Percentiles rank a stretch among this genome's conserved stretches.
These are phyloP conservation scores for Punctularia strigosozonata DNA, from an alignment of 768 basidiomycete genomes.

Conservation along the genomic window DNA sequence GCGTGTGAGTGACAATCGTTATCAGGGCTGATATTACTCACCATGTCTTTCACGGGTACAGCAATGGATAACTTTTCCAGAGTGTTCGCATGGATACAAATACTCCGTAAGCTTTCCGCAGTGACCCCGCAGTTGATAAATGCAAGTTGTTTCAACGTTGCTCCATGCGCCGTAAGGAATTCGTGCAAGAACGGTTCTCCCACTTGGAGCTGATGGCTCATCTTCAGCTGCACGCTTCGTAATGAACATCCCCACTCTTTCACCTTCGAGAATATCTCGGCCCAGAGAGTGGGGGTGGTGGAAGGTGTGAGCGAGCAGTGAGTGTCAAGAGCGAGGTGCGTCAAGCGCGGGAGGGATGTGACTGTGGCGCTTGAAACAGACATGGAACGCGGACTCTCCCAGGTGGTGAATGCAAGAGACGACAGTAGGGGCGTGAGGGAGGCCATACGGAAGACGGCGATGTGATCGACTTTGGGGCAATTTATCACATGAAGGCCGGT, in stretches of 20 bases:
- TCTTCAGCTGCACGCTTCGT: conserved; percentile 24
- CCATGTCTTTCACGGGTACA: conserved; percentile 40
- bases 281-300: conserved; percentile 16
- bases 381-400: conserved; percentile 26
- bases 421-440: conserved; percentile 38
- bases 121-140: conserved; percentile 36
- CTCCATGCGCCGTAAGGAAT: conserved; percentile 28
- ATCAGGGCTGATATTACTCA: conserved; percentile 14
- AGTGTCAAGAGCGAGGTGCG: conserved; percentile 41
- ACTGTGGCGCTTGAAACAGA: conserved; percentile 11
- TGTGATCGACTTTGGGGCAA: conserved; percentile 48
- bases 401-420: conserved; percentile 48
- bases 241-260: conserved; percentile 24
- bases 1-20: background rate
- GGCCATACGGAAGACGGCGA: conserved; percentile 31
- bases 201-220: conserved; percentile 30
- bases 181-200: conserved; percentile 28
- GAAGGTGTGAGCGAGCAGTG: conserved; percentile 20
- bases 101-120: conserved; percentile 23
- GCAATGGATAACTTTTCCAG: conserved; percentile 40
- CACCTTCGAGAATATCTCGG: conserved; percentile 17
- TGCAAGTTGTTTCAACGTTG: conserved; percentile 30
- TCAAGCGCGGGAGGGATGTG: conserved; percentile 28
- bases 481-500: conserved; percentile 47
- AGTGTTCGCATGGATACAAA: conserved; percentile 29